phyloP scores from a whole-genome alignment of 73 alveolate species.

The Tetrahymena malaccensis region DNA sequence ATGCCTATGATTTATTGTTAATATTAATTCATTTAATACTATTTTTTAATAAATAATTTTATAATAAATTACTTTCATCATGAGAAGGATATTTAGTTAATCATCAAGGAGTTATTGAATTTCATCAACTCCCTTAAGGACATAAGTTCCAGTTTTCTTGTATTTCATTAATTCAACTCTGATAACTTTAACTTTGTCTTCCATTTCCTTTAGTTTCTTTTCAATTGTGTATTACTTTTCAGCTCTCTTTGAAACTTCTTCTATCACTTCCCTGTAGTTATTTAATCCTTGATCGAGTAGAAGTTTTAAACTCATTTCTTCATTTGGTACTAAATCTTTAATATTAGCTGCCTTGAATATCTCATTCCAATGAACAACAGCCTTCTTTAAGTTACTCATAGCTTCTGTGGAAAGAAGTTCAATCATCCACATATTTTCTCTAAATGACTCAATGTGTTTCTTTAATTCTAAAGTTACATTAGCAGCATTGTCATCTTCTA shows the following conservation, averaged over 20 bases:
- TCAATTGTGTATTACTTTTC: conserved; percentile 63
- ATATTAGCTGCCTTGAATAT: conserved; percentile 54
- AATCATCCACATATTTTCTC: conserved; percentile 79
- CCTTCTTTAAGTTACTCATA: conserved; percentile 47
- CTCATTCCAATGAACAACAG: conserved; percentile 90
- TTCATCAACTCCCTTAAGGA: conserved; percentile 72
- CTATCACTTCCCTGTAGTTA: conserved; percentile 72
- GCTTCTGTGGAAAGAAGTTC: conserved; percentile 89
- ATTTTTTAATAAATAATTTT: too few relatives aligned
- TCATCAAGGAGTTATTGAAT: conserved; percentile 68
- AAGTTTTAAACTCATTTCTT: conserved; percentile 66
- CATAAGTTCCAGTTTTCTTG: conserved; percentile 45
- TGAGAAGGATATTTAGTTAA: conserved; percentile 56
- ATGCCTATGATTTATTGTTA: conserved; percentile 8
- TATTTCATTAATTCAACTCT: conserved; percentile 51
- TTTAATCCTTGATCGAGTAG: conserved; percentile 66
- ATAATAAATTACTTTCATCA: conserved; percentile 42
- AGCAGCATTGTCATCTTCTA: conserved; percentile 69
- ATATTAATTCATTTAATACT: neutral
- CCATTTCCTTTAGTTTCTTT: conserved; percentile 62
- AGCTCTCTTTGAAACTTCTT: conserved; percentile 81
- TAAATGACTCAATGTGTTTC: conserved; percentile 77
- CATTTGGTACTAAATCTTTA: conserved; percentile 38
- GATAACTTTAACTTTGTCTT: conserved; percentile 51
- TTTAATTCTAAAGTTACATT: conserved; percentile 73